Base-by-base conservation (phyloP, 1,139 yeast species). In the Scheffersomyces segobiensis region DNA sequence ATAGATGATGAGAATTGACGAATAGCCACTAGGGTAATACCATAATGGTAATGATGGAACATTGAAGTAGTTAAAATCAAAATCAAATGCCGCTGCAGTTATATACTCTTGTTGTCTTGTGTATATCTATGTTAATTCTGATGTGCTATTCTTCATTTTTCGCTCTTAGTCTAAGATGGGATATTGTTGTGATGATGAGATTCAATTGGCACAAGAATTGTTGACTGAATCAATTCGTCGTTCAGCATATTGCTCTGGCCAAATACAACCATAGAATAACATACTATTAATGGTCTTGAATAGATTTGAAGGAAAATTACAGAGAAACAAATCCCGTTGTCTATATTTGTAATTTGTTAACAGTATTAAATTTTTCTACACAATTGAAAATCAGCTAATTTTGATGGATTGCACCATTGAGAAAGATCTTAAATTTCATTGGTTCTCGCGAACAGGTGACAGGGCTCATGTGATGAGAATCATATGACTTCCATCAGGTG, bases 381-480 rank as follows among this genome's bases (percentile, higher is more conserved):
- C 50, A 20, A 32, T 24, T 19, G 50, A 60, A 60, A 60, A 60
- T 60, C 62, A 60, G 62, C 60, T 58, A 48, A 48, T 48, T 32
- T 48, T 48, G 50, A 48, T 48, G 50, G 24, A 48, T 48, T 24
- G 50, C 50, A 48, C 50, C 50, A 48, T 47, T 48, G 50, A 32
- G 42, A 48, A 48, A 48, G 50, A 48, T 48, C 50, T 48, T 21
- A 12, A 48, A 48, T 48, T 48, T 48, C 50, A 48, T 48, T 48
- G 50, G 50, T 48, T 48, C 24, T 17, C 42, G 42, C 42, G 2
- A 17, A 17, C 42, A 32, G 42, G 42, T 32, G 42, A 32, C 42
- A 32, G 42, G 17, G 5, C 42, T 24, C 50, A 48, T 48, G 50
- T 48, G 50, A 48, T 18, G 12, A 12, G 6, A 5, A 4, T 7